phyloP scores from a whole-genome alignment of 2,329 filamentous ascomycete genomes.

The Paraphaeosphaeria minitans region DNA sequence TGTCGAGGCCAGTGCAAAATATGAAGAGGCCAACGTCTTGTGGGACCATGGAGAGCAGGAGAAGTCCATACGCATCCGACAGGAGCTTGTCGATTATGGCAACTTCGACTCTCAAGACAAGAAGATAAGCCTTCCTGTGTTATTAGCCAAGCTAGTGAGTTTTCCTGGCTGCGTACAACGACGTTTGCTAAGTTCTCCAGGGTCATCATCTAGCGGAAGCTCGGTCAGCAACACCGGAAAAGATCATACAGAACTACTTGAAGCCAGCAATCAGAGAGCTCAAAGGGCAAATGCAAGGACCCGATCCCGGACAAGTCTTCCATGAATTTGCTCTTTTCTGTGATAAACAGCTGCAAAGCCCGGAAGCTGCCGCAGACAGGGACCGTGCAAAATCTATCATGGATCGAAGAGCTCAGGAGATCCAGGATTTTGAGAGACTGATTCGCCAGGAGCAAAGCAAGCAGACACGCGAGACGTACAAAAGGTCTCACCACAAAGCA shows the following conservation, averaged over 20 bases:
- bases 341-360: constrained; percentile 88
- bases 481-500: constrained; percentile 69
- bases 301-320: constrained; percentile 84
- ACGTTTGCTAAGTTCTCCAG: constrained; percentile 42
- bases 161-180: neutral
- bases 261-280: constrained; percentile 83
- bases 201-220: constrained; percentile 89
- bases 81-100: constrained; percentile 60
- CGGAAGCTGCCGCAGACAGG: constrained; percentile 83
- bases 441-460: constrained; percentile 54
- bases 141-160: constrained; percentile 78
- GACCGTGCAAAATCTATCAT: constrained; percentile 78
- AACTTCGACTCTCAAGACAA: constrained; percentile 38
- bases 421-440: constrained; percentile 71
- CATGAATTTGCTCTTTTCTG: constrained; percentile 96
- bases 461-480: constrained; percentile 57
- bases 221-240: constrained; percentile 85
- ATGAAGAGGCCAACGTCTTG: constrained; percentile 85
- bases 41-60: constrained; percentile 94
- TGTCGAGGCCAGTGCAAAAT: constrained; percentile 75
- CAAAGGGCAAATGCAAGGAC: constrained; percentile 67
- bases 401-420: constrained; percentile 80
- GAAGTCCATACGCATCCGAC: constrained; percentile 86
- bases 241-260: constrained; percentile 85
- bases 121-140: constrained; percentile 58